Base-by-base conservation (phyloP, 495 filamentous ascomycete genomes). In the Thozetella sp. region DNA sequence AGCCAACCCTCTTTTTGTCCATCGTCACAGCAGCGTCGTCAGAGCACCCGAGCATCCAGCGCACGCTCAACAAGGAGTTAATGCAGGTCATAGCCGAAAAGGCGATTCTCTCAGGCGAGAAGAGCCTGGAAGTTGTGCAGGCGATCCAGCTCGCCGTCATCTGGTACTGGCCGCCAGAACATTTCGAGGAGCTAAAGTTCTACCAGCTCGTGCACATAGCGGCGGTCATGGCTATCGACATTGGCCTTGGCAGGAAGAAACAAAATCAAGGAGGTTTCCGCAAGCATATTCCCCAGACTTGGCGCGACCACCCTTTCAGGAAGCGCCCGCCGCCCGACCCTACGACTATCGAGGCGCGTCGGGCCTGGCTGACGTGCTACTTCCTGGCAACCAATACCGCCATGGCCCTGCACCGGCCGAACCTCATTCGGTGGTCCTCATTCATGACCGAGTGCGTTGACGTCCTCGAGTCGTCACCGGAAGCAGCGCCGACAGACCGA, bases 391-490 rank as follows among this genome's bases (percentile, higher is more conserved):
- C 75, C 19, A 93, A 91, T 68, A 85, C 86, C 3, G 80, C 93
- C 13, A 92, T 93, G 81, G 86, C 91, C 10, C 73, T 94, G 57
- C 84, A 93, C 53, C 86, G 93, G n/a, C 87, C 90, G 0, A 93
- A 93, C 61, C 75, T 97, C 15, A 80, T 97, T 30, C 82, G 90
- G 17, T 96, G 91, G 88, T 88, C 88, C 11, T 78, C 87, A 3
- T 96, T 95, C 65, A 92, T 97, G 87, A 84, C 88, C 19, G 93
- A 98, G 64, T 93, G 89, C 61, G 72, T 97, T 50, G 84, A 90
- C 1, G 82, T 89, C 2, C 75, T 98, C 2, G 85, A 92, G 67
- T 84, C 75, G 2, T 89, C 89, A 20, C 82, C 89, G 3, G 86
- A 93, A 26, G 87, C 90, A 0, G 76, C 86, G 10, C 83, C 87